Base-by-base conservation (phyloP, 768 basidiomycete species). In the Pholiota conissans region DNA sequence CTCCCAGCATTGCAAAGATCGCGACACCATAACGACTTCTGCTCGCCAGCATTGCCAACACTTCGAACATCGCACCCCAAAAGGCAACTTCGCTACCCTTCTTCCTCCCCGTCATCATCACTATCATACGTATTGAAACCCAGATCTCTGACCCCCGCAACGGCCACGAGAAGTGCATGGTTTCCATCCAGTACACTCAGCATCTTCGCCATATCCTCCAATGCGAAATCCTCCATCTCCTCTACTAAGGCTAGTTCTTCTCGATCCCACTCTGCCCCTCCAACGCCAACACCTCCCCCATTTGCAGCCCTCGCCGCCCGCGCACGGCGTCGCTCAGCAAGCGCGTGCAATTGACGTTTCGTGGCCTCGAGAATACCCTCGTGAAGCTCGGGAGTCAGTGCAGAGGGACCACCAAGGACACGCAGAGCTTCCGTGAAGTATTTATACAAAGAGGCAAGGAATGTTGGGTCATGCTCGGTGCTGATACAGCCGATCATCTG, bases 201-300 rank as follows among this genome's bases (percentile, higher is more conserved):
- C 71, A 88, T 76, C 77, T 83, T 87, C 45, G 73, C 79, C 85
- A 92, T 90, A 67, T 91, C 91, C 67, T 91, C 90, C 61, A 91
- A 67, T 62, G 85, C 87, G 65, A 88, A 91, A 55, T 90, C 90
- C 68, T 91, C 91, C 73, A 91, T 86, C 76, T 93, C 90, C 69
- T 93, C 89, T 35, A 90, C 66, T 52, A 91, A 68, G 68, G 81
- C 82, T 62, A 90, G 71, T 61, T 92, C 90, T 60, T 91, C 89
- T 56, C 75, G 74, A 50, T 91, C 63, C 20, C 48, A 47, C 22
- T 26, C 35, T 26, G 55, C 66, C 60, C 11, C 67, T 63, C 7
- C 72, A 72, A 6, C 76, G 66, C 13, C 71, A n/a, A n/a, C n/a
- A n/a, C n/a, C n/a, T n/a, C n/a, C n/a, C n/a, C n/a, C n/a, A n/a